Evolutionary conservation across 2,329 filamentous ascomycete genomes (phyloP).

Genomic region (Fusarium succisae): DNA sequence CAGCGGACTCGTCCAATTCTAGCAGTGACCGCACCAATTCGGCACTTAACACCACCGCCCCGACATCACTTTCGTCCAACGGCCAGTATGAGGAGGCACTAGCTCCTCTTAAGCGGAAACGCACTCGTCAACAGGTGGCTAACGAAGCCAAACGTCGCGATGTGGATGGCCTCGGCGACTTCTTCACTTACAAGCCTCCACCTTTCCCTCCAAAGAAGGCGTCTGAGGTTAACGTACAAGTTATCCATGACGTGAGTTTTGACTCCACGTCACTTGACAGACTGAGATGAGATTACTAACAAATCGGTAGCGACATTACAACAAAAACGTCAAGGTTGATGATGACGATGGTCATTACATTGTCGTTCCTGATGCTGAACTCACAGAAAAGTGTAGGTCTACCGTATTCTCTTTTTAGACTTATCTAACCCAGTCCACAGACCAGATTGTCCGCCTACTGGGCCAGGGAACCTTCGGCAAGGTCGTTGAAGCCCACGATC

Average conservation of each 20-base stretch:
- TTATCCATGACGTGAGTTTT: conserved; percentile 69
- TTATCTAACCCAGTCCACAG: conserved; percentile 56
- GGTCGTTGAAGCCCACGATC: conserved; percentile 91
- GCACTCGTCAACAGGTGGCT: conserved; percentile 82
- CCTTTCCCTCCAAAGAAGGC: conserved; percentile 91
- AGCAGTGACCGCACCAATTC: conserved; percentile 87
- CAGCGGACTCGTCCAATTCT: conserved; percentile 77
- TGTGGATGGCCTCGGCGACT: conserved; percentile 74
- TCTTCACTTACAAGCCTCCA: conserved; percentile 84
- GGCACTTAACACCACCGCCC: conserved; percentile 83
- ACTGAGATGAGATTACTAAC: conserved; percentile 18
- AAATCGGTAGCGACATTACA: conserved; percentile 48
- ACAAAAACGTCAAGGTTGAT: conserved; percentile 79
- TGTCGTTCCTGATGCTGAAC: conserved; percentile 83
- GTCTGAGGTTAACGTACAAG: conserved; percentile 74
- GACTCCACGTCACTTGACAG: background rate
- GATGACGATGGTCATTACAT: conserved; percentile 98
- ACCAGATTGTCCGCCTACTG: conserved; percentile 87
- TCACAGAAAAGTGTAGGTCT: conserved; percentile 90
- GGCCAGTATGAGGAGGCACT: conserved; percentile 71
- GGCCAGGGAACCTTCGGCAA: conserved; percentile 99
- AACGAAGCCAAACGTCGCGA: conserved; percentile 85
- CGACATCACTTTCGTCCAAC: conserved; percentile 77
- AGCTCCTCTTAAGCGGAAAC: conserved; percentile 89
- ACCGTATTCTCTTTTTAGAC: too few relatives aligned